Conservation (phyloP, 331 rosid species). For the Rhamnella rubrinervis region DNA sequence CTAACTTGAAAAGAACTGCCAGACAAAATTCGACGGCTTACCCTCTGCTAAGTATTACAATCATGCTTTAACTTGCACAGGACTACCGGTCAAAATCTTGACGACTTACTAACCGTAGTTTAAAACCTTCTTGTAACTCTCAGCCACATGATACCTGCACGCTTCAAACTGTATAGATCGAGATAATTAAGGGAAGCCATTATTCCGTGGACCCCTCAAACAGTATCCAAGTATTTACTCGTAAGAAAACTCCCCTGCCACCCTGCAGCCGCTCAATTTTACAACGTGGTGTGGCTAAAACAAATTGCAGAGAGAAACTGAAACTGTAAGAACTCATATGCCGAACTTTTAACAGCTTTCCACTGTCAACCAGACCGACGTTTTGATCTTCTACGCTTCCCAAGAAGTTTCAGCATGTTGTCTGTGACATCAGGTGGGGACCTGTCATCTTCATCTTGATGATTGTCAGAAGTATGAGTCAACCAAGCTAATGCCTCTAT, state of each 20-base stretch:
- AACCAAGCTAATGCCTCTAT: conserved; percentile 96
- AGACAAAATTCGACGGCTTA: too few species aligned
- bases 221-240: neutral
- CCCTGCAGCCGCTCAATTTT: neutral
- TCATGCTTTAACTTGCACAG: too few species aligned
- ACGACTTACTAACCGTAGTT: neutral
- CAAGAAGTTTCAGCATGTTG: conserved; percentile 94
- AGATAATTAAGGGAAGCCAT: neutral
- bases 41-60: too few species aligned
- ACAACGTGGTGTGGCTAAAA: neutral
- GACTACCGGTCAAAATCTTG: neutral
- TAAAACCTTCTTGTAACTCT: too few species aligned
- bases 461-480: conserved; percentile 82
- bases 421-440: conserved; percentile 79
- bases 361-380: conserved; percentile 27
- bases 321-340: neutral
- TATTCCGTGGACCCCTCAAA: neutral
- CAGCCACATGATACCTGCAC: neutral
- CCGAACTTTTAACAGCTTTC: neutral
- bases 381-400: conserved; percentile 74
- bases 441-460: conserved; percentile 42
- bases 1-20: too few species aligned
- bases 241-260: neutral
- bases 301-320: neutral
- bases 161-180: neutral